A percentile compares a stretch with the other conserved stretches of the same genome.
Conservation (phyloP, 306 rosid genomes). For the Rubus parviflorus region DNA sequence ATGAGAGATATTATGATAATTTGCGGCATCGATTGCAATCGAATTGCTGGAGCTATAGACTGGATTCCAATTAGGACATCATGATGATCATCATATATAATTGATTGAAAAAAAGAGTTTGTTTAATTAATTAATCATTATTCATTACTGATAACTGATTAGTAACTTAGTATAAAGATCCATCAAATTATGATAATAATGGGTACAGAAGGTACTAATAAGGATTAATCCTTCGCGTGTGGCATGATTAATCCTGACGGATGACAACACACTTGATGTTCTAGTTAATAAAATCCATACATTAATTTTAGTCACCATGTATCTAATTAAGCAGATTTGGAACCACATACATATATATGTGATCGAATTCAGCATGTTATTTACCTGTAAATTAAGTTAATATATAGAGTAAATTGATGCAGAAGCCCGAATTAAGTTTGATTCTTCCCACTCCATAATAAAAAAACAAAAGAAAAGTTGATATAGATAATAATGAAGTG, state of each 20-base stretch:
- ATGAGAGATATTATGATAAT: neutral
- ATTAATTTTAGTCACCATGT: neutral
- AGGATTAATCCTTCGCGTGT: neutral
- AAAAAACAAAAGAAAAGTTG: neutral
- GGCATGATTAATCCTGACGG: neutral
- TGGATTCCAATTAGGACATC: neutral
- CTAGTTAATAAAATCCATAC: neutral
- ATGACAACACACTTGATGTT: neutral
- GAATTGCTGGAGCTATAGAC: neutral
- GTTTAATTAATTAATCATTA: neutral
- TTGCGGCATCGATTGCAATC: neutral
- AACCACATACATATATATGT: neutral
- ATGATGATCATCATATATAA: neutral
- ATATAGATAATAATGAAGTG: neutral
- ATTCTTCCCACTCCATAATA: neutral
- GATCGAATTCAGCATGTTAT: neutral
- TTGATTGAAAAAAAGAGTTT: neutral
- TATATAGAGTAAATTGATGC: neutral
- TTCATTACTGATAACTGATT: neutral
- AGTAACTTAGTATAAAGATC: neutral
- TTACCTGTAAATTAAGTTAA: neutral
- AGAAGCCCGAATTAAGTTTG: neutral
- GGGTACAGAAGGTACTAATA: neutral
- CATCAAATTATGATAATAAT: neutral
- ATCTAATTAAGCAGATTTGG: neutral